Base-by-base conservation (phyloP, 441 rosid genomes). In the Pelargonium cotyledonis region DNA sequence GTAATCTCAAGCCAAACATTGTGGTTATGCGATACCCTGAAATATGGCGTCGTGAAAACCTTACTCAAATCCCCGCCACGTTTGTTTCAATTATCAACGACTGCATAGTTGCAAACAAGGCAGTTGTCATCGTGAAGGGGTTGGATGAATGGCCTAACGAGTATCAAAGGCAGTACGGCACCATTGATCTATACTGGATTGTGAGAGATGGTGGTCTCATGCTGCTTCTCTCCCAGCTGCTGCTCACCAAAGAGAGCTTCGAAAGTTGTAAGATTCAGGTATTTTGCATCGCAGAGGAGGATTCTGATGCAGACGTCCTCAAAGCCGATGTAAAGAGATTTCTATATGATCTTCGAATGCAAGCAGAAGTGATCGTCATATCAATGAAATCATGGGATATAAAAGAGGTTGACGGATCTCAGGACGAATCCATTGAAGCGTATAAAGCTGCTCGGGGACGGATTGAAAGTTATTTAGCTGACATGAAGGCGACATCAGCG, bases 121-220 rank as follows among this genome's bases (percentile, higher is more conserved):
- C 98, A 1, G 99, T 92, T 60, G 99, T 95, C 67, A 95, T 95
- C 64, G 89, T 92, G 69, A 95, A 95, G 83, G 99, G 99, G 70
- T 90, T 95, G 61, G 99, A 95, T 71, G 99, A 95, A 73, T 92
- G 99, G 99, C 99, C 99, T 3, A 95, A 95, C 44, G 96, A 88
- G 85, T 95, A 95, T 75, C 99, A 95, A 69, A 85, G 83, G 80
- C 99, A 95, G 81, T 95, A 85, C 19, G 99, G 98, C 47, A 95
- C 96, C 6, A 92, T 95, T 58, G 99, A 95, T 81, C 81, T 95
- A 80, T 95, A 95, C 80, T 95, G 97, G 99, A 95, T 95, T 35
- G 98, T 95, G 18, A 81, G 97, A 78, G 99, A 92, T 57, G 99
- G 98, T 6, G 98, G 99, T 76, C 93, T 92, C 68, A 95, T 95